Base-by-base conservation (phyloP, 2,329 filamentous ascomycete genomes). In the Hysterium pulicare region DNA sequence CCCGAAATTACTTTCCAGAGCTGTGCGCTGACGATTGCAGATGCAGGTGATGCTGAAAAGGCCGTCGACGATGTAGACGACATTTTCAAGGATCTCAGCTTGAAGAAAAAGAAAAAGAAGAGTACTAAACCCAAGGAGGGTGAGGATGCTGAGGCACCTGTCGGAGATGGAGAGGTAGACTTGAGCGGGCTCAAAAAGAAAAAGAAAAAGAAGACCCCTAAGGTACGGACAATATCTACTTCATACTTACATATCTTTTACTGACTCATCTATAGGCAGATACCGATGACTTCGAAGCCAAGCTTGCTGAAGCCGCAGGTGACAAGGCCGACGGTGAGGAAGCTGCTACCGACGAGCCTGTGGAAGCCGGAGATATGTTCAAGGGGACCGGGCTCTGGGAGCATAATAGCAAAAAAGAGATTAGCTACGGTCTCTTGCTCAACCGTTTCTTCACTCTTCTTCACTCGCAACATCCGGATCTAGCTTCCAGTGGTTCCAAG, bases 391-490 rank as follows among this genome's bases (percentile, higher is more conserved):
- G 90, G 49, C 87, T 95, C 72, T 96, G 89, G 88, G 73, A 78
- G 53, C 90, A 95, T 75, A 82, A 90, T 62, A 81, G 85, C 67
- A 83, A 80, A 44, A 82, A 83, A 64, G 69, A 83, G 51, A 89
- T 97, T 71, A 83, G 79, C 64, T 98, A 96, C 79, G 80, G 83
- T 61, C 79, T 90, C 50, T 83, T 98, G 38, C 83, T 97, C 53
- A 80, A 78, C 62, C 88, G 93, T 57, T 98, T 98, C 80, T 98
- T 96, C 81, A 85, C 82, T 65, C 86, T 95, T 55, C 83, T 98
- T 51, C 84, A 93, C 71, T 87, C 91, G 72, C 90, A 94, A 78
- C 95, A 98, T 77, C 93, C 93, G 58, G 93, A 98, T 68, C 86
- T 97, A 62, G 85, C 91, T 52, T 86, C 87, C 50, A 87, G 83